A percentile compares a stretch with the other conserved stretches of the same genome.
These are phyloP conservation scores for Pyrenophora teres DNA, from an alignment of 2,329 filamentous ascomycete species.

Conservation along the genomic window DNA sequence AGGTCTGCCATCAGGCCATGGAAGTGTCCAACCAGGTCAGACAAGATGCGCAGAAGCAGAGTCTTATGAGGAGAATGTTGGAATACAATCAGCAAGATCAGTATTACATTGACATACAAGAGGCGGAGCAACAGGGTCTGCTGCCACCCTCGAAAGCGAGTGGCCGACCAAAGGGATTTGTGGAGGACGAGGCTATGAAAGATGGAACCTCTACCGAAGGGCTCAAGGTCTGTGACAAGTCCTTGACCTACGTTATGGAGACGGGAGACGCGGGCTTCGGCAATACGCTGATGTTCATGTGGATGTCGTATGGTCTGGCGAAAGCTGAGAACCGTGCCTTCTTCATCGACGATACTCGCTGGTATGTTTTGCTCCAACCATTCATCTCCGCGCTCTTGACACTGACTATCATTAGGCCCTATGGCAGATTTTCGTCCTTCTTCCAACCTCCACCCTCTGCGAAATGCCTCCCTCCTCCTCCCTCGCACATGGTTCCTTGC, in stretches of 20 bases:
- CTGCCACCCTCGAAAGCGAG: conserved; percentile 55
- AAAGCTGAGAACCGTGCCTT: conserved; percentile 74
- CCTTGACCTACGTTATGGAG: conserved; percentile 79
- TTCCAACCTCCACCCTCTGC: conserved; percentile 71
- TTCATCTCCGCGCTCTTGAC: neutral
- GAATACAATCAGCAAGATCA: conserved; percentile 67
- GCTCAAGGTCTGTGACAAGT: conserved; percentile 67
- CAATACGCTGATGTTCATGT: conserved; percentile 75
- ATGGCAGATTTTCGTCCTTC: conserved; percentile 74
- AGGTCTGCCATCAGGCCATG: conserved; percentile 70
- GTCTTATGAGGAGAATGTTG: conserved; percentile 41
- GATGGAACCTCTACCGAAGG: conserved; percentile 34
- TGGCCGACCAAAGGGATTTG: conserved; percentile 44
- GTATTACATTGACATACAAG: conserved; percentile 74
- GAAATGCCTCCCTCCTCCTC: conserved; percentile 71
- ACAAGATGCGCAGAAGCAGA: conserved; percentile 34
- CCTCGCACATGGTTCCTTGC: conserved; percentile 77
- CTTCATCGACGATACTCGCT: conserved; percentile 83
- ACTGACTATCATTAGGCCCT: conserved; percentile 59
- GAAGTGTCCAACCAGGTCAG: conserved; percentile 63
- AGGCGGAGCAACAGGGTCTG: conserved; percentile 69
- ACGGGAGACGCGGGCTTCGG: conserved; percentile 76
- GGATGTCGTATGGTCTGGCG: conserved; percentile 82
- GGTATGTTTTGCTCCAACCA: conserved; percentile 51
- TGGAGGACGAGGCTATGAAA: conserved; percentile 45